Conservation (phyloP, 768 basidiomycete species). For the Candolleomyces aberdarensis region DNA sequence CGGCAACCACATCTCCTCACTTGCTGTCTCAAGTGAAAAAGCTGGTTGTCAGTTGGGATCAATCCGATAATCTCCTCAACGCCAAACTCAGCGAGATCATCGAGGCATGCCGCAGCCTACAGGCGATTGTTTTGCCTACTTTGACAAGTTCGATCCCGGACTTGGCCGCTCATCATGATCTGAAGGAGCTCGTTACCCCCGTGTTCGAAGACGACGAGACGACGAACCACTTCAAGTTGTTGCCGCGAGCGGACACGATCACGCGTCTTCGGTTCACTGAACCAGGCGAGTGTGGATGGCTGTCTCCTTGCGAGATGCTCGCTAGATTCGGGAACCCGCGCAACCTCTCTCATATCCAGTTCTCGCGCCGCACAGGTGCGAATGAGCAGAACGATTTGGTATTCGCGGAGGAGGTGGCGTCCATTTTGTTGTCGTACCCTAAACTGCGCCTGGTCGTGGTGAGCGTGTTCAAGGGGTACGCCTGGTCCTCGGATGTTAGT, state of each 20-base stretch:
- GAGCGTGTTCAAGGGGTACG: slow-evolving; percentile 24
- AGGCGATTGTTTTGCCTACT: slow-evolving; percentile 26
- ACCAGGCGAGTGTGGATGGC: slow-evolving; percentile 31
- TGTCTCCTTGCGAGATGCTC: slow-evolving; percentile 31
- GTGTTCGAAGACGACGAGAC: slow-evolving; percentile 19
- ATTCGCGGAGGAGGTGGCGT: slow-evolving; percentile 31
- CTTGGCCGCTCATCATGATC: slow-evolving; percentile 10
- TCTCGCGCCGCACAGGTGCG: slow-evolving; percentile 36
- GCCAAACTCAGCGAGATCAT: slow-evolving; percentile 25
- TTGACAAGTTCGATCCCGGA: slow-evolving; percentile 14
- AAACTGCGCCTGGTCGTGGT: slow-evolving; percentile 34
- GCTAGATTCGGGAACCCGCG: slow-evolving; percentile 30
- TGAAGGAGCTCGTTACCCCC: slow-evolving; percentile 25
- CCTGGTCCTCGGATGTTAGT: slow-evolving; percentile 4
- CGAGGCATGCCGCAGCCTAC: slow-evolving; percentile 29
- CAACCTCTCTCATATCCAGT: slow-evolving; percentile 35
- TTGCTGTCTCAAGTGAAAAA: slow-evolving; percentile 31
- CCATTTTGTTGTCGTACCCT: slow-evolving; percentile 22
- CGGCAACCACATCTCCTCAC: slow-evolving; percentile 26
- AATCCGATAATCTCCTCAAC: not conserved
- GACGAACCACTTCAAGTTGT: not conserved
- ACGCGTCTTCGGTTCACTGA: slow-evolving; percentile 39
- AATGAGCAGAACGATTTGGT: slow-evolving; percentile 38
- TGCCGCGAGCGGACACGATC: slow-evolving; percentile 15
- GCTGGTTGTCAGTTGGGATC: slow-evolving; percentile 31